Conservation (phyloP, 257 asterid genomes). For the Ajuga chamaepitys region DNA sequence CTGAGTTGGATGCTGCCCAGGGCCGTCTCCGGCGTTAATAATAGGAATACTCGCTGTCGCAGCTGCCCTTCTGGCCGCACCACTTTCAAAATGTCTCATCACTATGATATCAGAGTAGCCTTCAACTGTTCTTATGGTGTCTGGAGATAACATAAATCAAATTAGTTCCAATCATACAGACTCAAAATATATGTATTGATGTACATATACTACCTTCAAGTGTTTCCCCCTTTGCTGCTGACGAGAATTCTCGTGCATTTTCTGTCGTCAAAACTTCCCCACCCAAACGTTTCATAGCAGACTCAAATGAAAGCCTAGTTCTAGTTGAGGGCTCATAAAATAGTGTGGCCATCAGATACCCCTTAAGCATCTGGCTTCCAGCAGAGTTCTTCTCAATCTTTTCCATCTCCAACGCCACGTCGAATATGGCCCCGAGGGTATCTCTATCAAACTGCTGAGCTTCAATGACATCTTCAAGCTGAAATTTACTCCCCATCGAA, state of each 20-base stretch:
- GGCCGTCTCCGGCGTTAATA: constrained; percentile 98
- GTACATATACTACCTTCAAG: constrained; percentile 67
- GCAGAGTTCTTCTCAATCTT: constrained; percentile 66
- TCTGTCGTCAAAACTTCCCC: constrained; percentile 93
- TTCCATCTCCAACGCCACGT: constrained; percentile 89
- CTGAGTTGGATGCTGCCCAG: constrained; percentile 98
- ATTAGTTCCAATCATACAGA: background rate
- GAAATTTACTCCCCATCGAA: constrained; percentile 49
- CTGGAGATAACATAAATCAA: constrained; percentile 30
- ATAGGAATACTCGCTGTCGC: constrained; percentile 70
- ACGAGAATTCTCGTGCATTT: constrained; percentile 92
- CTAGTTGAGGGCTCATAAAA: constrained; percentile 96
- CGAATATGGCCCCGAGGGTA: constrained; percentile 71
- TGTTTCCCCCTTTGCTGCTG: constrained; percentile 97
- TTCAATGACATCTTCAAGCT: constrained; percentile 71
- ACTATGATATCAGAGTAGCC: constrained; percentile 88
- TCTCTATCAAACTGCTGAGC: constrained; percentile 88
- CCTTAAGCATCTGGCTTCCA: constrained; percentile 69
- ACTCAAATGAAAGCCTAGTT: constrained; percentile 94
- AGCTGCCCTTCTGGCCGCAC: constrained; percentile 91
- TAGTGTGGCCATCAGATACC: constrained; percentile 85
- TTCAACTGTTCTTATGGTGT: constrained; percentile 85
- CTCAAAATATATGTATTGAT: background rate
- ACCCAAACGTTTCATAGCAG: constrained; percentile 85
- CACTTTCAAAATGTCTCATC: constrained; percentile 98